Evolutionary conservation across 768 basidiomycete genomes (phyloP), one percentile per base, ranked within the genome.

Genomic region (Lentinus tigrinus): DNA sequence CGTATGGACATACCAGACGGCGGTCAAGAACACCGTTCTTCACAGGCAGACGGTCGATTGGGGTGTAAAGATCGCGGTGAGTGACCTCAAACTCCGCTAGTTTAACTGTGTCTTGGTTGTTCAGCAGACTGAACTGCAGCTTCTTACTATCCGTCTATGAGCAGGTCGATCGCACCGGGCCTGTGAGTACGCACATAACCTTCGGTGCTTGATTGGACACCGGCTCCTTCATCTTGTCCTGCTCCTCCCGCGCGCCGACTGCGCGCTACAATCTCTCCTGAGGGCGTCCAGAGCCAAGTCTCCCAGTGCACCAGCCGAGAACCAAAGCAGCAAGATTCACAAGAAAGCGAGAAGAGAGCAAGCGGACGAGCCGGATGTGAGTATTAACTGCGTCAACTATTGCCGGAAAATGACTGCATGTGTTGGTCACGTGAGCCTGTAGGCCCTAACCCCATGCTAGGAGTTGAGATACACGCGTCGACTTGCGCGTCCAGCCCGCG

Each of bases 31-130:
- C 93, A 49, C 97, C 96, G 78, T 95, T 84, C 64, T 87, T 89
- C 26, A 93, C 93, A 0, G 95, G 96, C 2, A 88, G 76, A 58
- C 95, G 83, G 67, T 93, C 91, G 21, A 81, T 84, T 13, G 86
- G 80, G 11, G 90, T 91, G 73, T 99, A 98, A 37, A 98, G 77
- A 72, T 97, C 95, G 24, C 92, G 82, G 70, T 92, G 89, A 17
- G 92, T 95, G 64, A 97, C 91, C 74, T 99, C 93, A 66, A 96
- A 97, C 73, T 99, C 96, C 9, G 97, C 91, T 56, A 98, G 83
- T 69, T 89, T 90, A 65, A 98, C 97, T 4, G 96, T 91, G 69
- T 98, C 95, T 73, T 98, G 95, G 27, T 93, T 88, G 72, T 88
- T 92, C 65, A 99, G 80, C 50, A 96, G 83, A 71, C 91, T 91